Conservation (phyloP, 257 asterid species). For the Solanum appendiculatum region DNA sequence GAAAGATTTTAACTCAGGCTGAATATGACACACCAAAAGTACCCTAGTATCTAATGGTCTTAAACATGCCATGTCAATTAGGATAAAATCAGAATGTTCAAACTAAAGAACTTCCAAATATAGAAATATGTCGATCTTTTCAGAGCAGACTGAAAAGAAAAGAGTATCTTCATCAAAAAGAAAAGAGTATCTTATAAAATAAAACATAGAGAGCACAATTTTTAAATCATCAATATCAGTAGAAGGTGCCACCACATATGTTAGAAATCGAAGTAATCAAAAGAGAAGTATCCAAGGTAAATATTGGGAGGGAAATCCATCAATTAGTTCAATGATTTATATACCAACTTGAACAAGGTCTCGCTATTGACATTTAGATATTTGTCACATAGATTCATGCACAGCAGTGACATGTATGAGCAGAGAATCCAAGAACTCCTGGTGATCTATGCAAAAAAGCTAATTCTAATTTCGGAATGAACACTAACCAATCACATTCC, state of each 20-base stretch:
- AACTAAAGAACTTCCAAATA: neutral
- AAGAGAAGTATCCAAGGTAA: neutral
- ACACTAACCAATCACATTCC: constrained; percentile 96
- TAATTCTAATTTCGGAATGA: neutral
- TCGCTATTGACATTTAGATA: neutral
- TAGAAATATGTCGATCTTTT: neutral
- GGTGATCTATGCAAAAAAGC: neutral
- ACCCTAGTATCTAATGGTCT: neutral
- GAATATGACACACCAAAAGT: neutral
- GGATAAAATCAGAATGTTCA: neutral
- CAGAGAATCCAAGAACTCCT: neutral
- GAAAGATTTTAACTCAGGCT: neutral
- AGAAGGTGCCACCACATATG: neutral
- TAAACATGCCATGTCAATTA: neutral
- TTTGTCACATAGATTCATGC: neutral
- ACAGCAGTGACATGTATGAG: neutral
- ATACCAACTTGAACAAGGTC: neutral
- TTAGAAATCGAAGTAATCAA: neutral
- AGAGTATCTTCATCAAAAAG: neutral
- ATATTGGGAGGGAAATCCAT: neutral
- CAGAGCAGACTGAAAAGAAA: neutral
- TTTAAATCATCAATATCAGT: neutral
- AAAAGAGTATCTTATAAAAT: neutral
- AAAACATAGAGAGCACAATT: neutral
- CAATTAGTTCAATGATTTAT: neutral